Evolutionary conservation across 352 stramenopile genomes (phyloP), one percentile per base, ranked within the genome.

Genomic region (Hyaloperonospora arabidopsidis): DNA sequence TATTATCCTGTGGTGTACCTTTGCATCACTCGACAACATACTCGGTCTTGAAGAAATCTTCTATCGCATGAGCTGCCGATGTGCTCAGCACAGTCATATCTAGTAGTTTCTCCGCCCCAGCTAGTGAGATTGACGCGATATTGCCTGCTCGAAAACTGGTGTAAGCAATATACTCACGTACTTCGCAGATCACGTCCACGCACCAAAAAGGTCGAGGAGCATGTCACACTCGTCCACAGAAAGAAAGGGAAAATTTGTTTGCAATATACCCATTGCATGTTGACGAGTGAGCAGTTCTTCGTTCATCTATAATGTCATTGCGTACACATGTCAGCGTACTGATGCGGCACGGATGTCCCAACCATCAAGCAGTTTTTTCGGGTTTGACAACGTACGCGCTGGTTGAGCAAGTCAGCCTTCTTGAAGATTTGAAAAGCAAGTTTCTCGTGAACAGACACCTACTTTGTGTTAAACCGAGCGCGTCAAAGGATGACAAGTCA

Each of bases 201-300:
- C 36, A 85, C 79, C 79, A 39, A 86, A 89, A 22, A 87, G 49
- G 45, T 87, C 79, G n/a, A 89, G 63, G 10, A 89, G 65, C 79
- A 89, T 89, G 19, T 89, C 79, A 34, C 72, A 86, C 34, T 89
- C 79, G 48, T 84, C 79, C 2, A 47, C 40, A 32, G 52, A 76
- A 17, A 89, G 58, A 39, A 86, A 86, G 14, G 65, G 63, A 41
- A 89, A 80, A 59, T 84, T 89, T 13, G 52, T 49, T 22, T 54
- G 61, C 5, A 89, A 52, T 11, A 65, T 67, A 0, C 49, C 23
- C 40, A 87, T 59, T 7, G 76, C 75, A 40, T 84, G 64, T 15
- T 74, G 67, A 11, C 71, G 66, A 8, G 64, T 68, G 21, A 84
- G 57, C 1, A 89, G 45, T n/a, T 80, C 53, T 0, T 61, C 55